Evolutionary conservation across 345 rosid species (phyloP), one percentile per base, ranked within the genome.

Genomic region (sweet orange (Citrus sinensis)): DNA sequence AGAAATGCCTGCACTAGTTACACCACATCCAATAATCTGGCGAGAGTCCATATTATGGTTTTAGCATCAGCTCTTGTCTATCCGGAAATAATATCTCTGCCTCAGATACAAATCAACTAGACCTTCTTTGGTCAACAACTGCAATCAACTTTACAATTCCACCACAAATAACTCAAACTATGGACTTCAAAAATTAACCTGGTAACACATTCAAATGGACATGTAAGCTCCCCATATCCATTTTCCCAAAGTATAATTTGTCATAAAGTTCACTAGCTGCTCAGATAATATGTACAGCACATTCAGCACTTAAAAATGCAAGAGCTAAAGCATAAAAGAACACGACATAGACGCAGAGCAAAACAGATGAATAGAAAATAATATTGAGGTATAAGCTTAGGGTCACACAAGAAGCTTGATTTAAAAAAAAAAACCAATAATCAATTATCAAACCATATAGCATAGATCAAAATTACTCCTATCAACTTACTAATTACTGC

Each of bases 21-120:
- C 76, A 77, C 87, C 49, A 34, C 66, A 82, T 39, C 84, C 72
- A 64, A 85, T 85, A 72, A 83, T 25, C 75, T 81, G 88, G 51
- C 77, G 89, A 4, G 85, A 80, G 37, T 86, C 93, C 93, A 89
- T 91, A 55, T 77, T 83, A 81, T 30, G 79, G 24, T 19, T 3
- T 73, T 25, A 70, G 80, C 87, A 86, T 86, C 78, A 70, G 80
- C 79, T 79, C 66, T 63, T 68, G 78, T 58, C 66, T 20, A 16
- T 32, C 62, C 67, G 60, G 42, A 42, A 34, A 20, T 32, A 24
- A 22, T 71, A 17, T 59, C 25, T 40, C 65, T 27, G 29, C 19
- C 25, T 32, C 70, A 79, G 78, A 46, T 74, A 37, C 10, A 17
- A 29, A 59, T 51, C 22, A 40, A 7, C 25, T 40, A 24, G 54